A percentile compares a stretch with the other conserved stretches of the same genome.
Conservation (phyloP, 345 rosid genomes). For the Sisymbrium altissimum region DNA sequence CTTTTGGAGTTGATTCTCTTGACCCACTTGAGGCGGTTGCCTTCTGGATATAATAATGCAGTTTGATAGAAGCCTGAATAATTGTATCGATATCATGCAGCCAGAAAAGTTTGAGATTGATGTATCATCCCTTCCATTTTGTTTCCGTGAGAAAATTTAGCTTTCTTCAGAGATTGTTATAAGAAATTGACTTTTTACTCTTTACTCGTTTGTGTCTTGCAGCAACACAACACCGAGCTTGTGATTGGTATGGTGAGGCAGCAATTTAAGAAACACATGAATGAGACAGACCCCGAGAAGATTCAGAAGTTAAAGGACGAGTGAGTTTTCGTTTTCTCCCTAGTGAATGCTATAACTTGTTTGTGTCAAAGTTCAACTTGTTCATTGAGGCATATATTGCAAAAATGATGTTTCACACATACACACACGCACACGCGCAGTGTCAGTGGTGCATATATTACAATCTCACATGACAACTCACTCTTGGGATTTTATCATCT, state of each 20-base stretch:
- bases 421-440: not conserved
- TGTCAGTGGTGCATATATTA: not conserved
- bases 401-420: conserved; percentile 3
- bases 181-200: not conserved
- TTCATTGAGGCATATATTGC: not conserved
- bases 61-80: not conserved
- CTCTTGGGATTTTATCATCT: not conserved
- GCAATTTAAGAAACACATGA: conserved; percentile 76
- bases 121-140: conserved; percentile 1
- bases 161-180: not conserved
- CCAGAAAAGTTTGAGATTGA: not conserved
- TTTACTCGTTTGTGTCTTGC: conserved; percentile 28
- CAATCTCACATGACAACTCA: not conserved
- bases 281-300: conserved; percentile 84
- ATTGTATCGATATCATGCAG: conserved; percentile 1
- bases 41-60: not conserved
- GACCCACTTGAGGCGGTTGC: not conserved
- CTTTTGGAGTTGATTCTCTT: not conserved
- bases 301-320: conserved; percentile 88
- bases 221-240: conserved; percentile 85
- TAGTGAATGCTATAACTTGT: not conserved
- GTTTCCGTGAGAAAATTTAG: not conserved
- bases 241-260: conserved; percentile 82
- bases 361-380: not conserved
- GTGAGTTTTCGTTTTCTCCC: conserved; percentile 43